Evolutionary conservation across 2,329 filamentous ascomycete genomes (phyloP).

Genomic region (Rasamsonia emersonii): DNA sequence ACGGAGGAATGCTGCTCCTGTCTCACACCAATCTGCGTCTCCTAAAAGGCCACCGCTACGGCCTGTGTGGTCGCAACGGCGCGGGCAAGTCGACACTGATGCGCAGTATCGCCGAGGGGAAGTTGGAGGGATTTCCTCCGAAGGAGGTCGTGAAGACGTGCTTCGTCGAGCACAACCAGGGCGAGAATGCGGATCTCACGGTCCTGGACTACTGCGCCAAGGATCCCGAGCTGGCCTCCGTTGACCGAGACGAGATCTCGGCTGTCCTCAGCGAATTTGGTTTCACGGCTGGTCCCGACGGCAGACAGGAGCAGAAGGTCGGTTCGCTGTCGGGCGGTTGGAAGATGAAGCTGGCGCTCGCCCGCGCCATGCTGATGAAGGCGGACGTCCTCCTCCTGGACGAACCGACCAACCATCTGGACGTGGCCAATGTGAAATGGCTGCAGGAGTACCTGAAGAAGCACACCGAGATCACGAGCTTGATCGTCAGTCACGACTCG

Average conservation of each 20-base stretch:
- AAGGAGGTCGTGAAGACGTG: constrained; percentile 90
- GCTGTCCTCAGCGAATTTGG: constrained; percentile 83
- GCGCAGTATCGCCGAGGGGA: constrained; percentile 90
- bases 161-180: constrained; percentile 99
- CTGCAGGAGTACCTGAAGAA: constrained; percentile 87
- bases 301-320: constrained; percentile 79
- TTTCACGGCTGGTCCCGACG: constrained; percentile 82
- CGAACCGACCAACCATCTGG: constrained; percentile 98
- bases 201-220: constrained; percentile 89
- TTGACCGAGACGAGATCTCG: constrained; percentile 72
- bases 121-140: constrained; percentile 91
- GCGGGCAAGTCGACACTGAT: constrained; percentile 98
- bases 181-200: constrained; percentile 91
- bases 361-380: constrained; percentile 89
- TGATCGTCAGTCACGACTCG: constrained; percentile 98
- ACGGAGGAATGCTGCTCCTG: constrained; percentile 92
- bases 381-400: constrained; percentile 95
- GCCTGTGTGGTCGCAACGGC: constrained; percentile 93
- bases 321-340: constrained; percentile 94
- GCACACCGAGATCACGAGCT: constrained; percentile 91
- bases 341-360: constrained; percentile 99
- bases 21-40: constrained; percentile 93
- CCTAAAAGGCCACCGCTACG: constrained; percentile 93
- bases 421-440: constrained; percentile 95
- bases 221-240: constrained; percentile 73